Evolutionary conservation across 2,329 filamentous ascomycete species (phyloP), one percentile per base, ranked within the genome.

Genomic region (Penicillium sp.): DNA sequence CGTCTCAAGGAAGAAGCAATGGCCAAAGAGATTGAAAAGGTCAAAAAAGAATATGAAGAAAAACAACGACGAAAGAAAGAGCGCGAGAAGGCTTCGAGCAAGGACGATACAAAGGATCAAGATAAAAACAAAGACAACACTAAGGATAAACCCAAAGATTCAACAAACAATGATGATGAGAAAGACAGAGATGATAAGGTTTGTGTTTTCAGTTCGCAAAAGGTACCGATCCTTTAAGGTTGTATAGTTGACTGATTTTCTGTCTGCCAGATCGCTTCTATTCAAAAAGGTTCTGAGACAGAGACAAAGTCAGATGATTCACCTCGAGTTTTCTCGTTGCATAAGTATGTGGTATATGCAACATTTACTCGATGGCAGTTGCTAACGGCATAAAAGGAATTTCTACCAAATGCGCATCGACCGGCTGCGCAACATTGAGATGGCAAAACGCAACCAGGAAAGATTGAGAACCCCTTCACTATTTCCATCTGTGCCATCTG

Each of bases 381-480:
- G 16, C 46, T 38, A 51, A 58, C 45, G 51, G 29, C 53, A 13
- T 18, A 42, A 47, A 66, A 94, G 90, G 64, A 82, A 85, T 26
- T 96, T 99, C 73, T 95, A 91, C 69, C 88, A 93, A 63, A 90
- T 91, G 76, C 85, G 94, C 14, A 70, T 96, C 47, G 85, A 91
- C 69, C 88, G 88, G 68, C 87, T 91, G 67, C 83, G 86, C 40
- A 88, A 89, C 70, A 82, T 83, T n/a, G 90, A 94, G 67, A 79
- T 86, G 50, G 88, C 91, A 10, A 95, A 86, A 73, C 81, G 89
- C 48, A 94, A 93, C 67, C 84, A 87, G 40, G 90, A 97, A 70
- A 84, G 91, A 41, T 73, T 96, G 56, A 87, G 84, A 59, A 88
- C 91, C 67, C 89, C 91, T 1, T 83, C 81, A 26, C 84, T 88